Conservation (phyloP, 176 grass and related monocot genomes). For the Elymus sibiricus region DNA sequence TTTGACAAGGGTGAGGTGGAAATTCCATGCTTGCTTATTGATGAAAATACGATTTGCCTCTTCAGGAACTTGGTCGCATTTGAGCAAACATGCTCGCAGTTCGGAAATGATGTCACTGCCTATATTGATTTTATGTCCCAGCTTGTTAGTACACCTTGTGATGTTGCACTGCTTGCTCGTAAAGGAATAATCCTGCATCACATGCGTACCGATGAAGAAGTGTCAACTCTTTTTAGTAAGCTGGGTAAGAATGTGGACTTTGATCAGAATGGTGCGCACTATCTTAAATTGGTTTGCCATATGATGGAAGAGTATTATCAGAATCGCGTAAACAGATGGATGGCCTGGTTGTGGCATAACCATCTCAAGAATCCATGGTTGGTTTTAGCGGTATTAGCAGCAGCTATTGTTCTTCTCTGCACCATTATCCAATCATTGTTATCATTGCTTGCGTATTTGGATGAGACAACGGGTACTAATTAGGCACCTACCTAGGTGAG, state of each 20-base stretch:
- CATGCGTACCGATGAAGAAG: slow-evolving; percentile 9
- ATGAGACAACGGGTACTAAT: background rate
- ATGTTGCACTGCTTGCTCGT: slow-evolving; percentile 21
- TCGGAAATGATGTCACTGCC: slow-evolving; percentile 29
- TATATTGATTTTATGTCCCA: slow-evolving; percentile 30
- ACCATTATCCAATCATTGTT: background rate
- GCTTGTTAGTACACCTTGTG: background rate
- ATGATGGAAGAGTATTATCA: slow-evolving; percentile 7
- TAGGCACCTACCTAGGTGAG: too few relatives aligned
- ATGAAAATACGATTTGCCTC: background rate
- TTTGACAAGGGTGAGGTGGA: slow-evolving; percentile 16
- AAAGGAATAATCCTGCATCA: background rate
- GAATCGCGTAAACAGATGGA: slow-evolving; percentile 10
- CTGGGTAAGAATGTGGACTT: slow-evolving; percentile 9
- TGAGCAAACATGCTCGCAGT: slow-evolving; percentile 7
- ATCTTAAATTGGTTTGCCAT: background rate
- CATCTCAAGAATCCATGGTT: background rate
- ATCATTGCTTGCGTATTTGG: background rate
- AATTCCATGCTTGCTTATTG: slow-evolving; percentile 24
- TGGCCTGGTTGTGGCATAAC: slow-evolving; percentile 19
- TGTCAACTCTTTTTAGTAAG: slow-evolving; percentile 15
- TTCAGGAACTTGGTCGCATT: slow-evolving; percentile 29
- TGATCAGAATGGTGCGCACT: background rate
- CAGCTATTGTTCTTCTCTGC: background rate
- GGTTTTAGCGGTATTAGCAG: background rate